phyloP scores from a whole-genome alignment of 2,329 filamentous ascomycete genomes.

The Xylariaceae sp. region DNA sequence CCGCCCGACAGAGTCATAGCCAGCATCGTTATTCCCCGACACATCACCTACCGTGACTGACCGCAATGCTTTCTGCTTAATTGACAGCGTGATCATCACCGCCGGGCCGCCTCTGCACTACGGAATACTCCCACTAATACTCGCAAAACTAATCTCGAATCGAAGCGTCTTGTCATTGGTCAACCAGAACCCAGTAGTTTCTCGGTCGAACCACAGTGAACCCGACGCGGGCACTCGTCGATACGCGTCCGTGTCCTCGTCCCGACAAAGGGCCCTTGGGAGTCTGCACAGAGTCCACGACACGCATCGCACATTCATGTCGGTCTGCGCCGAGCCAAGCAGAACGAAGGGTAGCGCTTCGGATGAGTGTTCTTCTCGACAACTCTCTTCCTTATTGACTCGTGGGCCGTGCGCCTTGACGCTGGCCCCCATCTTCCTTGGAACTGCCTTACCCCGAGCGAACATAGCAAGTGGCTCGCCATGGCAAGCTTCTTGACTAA shows the following conservation, averaged over 20 bases:
- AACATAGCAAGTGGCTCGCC: slow-evolving; percentile 13
- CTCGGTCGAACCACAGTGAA: background rate
- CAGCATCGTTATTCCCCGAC: background rate
- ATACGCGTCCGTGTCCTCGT: background rate
- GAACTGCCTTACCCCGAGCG: slow-evolving; percentile 1
- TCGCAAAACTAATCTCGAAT: slow-evolving; percentile 2
- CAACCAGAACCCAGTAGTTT: background rate
- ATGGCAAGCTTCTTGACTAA: slow-evolving; percentile 58
- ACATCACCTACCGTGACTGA: background rate
- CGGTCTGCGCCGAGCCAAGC: slow-evolving; percentile 6
- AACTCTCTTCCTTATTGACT: slow-evolving; percentile 19
- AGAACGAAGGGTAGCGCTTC: slow-evolving; percentile 18
- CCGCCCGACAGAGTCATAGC: background rate
- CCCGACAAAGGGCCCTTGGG: slow-evolving; percentile 7
- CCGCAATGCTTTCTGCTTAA: slow-evolving; percentile 1
- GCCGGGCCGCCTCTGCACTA: background rate
- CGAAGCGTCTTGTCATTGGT: slow-evolving; percentile 1
- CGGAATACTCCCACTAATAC: background rate
- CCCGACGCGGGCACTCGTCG: background rate
- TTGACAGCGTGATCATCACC: slow-evolving; percentile 3
- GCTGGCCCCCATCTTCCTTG: slow-evolving; percentile 21
- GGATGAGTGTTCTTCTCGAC: slow-evolving; percentile 26
- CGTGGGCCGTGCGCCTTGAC: slow-evolving; percentile 24
- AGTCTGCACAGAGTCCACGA: slow-evolving; percentile 3
- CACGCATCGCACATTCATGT: slow-evolving; percentile 6